Evolutionary conservation across 192 early-diverging fungal genomes (phyloP).

Genomic region (Diversispora eburnea): DNA sequence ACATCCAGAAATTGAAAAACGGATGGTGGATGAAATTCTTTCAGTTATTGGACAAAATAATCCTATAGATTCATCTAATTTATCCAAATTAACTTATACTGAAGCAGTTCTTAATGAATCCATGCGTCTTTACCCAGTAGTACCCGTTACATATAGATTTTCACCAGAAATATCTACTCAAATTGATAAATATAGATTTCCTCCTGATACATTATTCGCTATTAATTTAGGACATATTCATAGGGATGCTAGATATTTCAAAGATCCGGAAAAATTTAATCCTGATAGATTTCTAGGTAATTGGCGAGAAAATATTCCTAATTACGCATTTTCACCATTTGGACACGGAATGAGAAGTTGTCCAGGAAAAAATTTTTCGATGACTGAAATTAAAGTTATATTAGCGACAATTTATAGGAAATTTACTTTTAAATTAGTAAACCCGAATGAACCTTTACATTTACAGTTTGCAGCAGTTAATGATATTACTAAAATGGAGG

Average conservation of each 20-base stretch:
- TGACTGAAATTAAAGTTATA: constrained; percentile 22
- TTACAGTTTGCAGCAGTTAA: constrained; percentile 11
- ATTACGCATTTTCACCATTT: constrained; percentile 26
- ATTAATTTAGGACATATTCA: constrained; percentile 41
- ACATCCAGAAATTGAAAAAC: constrained; percentile 25
- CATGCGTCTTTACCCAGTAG: constrained; percentile 50
- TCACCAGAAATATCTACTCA: constrained; percentile 36
- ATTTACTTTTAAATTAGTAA: constrained; percentile 25
- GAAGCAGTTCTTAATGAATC: constrained; percentile 58
- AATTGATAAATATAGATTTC: constrained; percentile 37
- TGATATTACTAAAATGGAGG: constrained; percentile 22
- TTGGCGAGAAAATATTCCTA: constrained; percentile 8
- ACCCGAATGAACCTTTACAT: constrained; percentile 16
- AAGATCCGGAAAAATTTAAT: constrained; percentile 7
- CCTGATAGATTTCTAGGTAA: constrained; percentile 25
- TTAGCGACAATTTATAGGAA: constrained; percentile 22
- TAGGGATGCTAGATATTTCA: constrained; percentile 34
- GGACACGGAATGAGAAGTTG: constrained; percentile 24
- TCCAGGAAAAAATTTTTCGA: constrained; percentile 26
- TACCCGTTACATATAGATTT: constrained; percentile 34
- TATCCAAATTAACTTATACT: constrained; percentile 47
- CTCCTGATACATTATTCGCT: constrained; percentile 38
- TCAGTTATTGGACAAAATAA: constrained; percentile 1
- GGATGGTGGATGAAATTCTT: constrained; percentile 20
- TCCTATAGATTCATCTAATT: constrained; percentile 37